A percentile compares a stretch with the other conserved stretches of the same genome.
Conservation (phyloP, 345 rosid species). For the Leavenworthia alabamica region DNA sequence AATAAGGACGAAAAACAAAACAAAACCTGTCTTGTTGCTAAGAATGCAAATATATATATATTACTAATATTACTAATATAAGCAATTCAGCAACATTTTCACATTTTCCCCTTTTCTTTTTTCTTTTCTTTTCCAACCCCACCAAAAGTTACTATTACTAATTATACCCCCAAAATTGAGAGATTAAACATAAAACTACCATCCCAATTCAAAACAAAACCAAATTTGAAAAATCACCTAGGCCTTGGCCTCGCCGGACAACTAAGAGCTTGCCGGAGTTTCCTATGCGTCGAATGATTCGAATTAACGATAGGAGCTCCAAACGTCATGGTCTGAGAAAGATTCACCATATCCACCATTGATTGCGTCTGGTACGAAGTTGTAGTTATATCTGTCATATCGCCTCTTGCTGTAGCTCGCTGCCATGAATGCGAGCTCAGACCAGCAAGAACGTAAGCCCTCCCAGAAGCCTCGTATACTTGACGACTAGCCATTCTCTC, state of each 20-base stretch:
- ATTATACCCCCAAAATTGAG: slow-evolving; percentile 31
- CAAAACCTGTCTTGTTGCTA: slow-evolving; percentile 3
- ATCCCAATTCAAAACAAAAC: slow-evolving; percentile 15
- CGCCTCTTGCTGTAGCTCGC: slow-evolving; percentile 94
- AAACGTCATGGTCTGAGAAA: slow-evolving; percentile 70
- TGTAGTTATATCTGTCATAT: slow-evolving; percentile 63
- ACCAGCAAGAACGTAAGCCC: slow-evolving; percentile 90
- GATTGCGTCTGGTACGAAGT: slow-evolving; percentile 84
- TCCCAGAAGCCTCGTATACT: slow-evolving; percentile 73
- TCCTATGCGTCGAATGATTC: slow-evolving; percentile 41
- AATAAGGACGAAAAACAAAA: not conserved
- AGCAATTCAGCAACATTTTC: not conserved
- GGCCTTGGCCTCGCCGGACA: slow-evolving; percentile 60
- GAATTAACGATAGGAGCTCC: slow-evolving; percentile 23
- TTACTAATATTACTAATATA: too few species aligned
- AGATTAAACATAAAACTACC: slow-evolving; percentile 16
- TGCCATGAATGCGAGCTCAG: slow-evolving; percentile 99
- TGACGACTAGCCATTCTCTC: slow-evolving; percentile 86
- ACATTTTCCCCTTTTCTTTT: slow-evolving; percentile 2
- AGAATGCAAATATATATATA: slow-evolving; percentile 23
- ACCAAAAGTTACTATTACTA: slow-evolving; percentile 10
- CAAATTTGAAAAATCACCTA: slow-evolving; percentile 36
- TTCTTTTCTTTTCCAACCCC: not conserved
- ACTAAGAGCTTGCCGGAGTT: slow-evolving; percentile 57
- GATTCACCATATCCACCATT: slow-evolving; percentile 89